These are phyloP conservation scores for Phytopythium ostracodes DNA, from an alignment of 352 stramenopile species.

Conservation along the genomic window DNA sequence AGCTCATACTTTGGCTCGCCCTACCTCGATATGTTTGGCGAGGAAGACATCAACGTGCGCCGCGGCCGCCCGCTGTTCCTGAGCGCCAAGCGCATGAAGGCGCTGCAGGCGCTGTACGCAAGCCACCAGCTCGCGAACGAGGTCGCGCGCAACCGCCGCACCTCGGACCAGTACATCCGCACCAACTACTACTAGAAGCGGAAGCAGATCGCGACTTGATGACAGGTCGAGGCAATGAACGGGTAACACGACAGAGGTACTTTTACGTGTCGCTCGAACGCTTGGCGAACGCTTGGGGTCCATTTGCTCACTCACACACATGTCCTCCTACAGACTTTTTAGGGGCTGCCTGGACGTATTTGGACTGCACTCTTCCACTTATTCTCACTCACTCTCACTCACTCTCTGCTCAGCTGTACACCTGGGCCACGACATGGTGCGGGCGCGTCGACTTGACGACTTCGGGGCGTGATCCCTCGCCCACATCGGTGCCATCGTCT, in stretches of 20 bases:
- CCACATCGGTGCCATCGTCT: slow-evolving; percentile 3
- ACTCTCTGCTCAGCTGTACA: slow-evolving; percentile 34
- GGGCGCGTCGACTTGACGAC: slow-evolving; percentile 47
- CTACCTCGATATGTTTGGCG: slow-evolving; percentile 87
- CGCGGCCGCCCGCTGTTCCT: slow-evolving; percentile 73
- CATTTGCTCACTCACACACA: background rate
- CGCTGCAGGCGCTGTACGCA: slow-evolving; percentile 65
- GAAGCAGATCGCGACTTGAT: background rate
- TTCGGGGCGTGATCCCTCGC: slow-evolving; percentile 14
- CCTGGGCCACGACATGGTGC: slow-evolving; percentile 58
- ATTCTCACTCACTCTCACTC: background rate
- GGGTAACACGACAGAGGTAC: slow-evolving; percentile 2
- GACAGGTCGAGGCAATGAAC: background rate
- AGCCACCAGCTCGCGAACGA: slow-evolving; percentile 80
- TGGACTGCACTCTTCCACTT: background rate
- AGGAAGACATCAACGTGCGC: slow-evolving; percentile 84
- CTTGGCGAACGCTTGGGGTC: no score
- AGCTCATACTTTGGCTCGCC: slow-evolving; percentile 84
- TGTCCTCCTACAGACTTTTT: background rate
- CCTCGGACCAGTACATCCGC: slow-evolving; percentile 84
- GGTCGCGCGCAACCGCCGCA: slow-evolving; percentile 75
- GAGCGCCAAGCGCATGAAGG: slow-evolving; percentile 68
- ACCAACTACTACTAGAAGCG: slow-evolving; percentile 17
- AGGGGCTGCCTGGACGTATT: no score
- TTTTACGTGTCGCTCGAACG: background rate